Percentiles rank a stretch among this genome's conserved stretches.
Conservation (phyloP, 169 alveolate genomes). For the Eimeria acervulina region DNA sequence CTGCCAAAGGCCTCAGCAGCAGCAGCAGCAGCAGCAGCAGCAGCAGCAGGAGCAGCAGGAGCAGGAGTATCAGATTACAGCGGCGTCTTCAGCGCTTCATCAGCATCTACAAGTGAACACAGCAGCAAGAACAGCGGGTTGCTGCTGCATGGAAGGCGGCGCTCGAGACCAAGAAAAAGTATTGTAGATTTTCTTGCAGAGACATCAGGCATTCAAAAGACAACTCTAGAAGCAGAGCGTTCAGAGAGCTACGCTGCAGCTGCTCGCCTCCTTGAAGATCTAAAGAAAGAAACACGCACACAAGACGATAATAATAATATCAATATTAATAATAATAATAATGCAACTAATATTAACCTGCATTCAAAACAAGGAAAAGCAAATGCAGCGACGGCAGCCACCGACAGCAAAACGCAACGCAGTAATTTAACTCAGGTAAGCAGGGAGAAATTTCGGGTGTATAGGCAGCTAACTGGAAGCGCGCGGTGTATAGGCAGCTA, state of each 20-base stretch:
- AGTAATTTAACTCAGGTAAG: background rate
- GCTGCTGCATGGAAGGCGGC: background rate
- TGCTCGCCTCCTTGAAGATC: background rate
- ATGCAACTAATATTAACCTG: too few species aligned
- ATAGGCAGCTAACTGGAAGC: too few species aligned
- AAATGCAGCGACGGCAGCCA: background rate
- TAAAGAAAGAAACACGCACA: background rate
- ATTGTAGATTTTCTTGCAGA: constrained; percentile 26
- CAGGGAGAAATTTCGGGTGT: too few species aligned
- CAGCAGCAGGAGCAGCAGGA: background rate
- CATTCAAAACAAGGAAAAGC: background rate
- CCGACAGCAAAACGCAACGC: constrained; percentile 12
- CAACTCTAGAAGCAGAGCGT: constrained; percentile 19
- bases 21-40: background rate
- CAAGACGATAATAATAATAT: background rate
- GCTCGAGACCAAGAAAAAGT: constrained; percentile 5
- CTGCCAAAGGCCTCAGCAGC: constrained; percentile 11
- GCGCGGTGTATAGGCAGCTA: too few species aligned
- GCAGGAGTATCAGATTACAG: background rate
- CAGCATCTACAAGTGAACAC: background rate
- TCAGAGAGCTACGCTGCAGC: constrained; percentile 66
- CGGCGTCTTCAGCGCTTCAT: background rate
- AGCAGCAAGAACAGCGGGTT: background rate
- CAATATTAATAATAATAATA: too few species aligned
- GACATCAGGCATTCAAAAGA: constrained; percentile 44